Conservation (phyloP, 78 protist species). For the Polysphondylium violaceum region DNA sequence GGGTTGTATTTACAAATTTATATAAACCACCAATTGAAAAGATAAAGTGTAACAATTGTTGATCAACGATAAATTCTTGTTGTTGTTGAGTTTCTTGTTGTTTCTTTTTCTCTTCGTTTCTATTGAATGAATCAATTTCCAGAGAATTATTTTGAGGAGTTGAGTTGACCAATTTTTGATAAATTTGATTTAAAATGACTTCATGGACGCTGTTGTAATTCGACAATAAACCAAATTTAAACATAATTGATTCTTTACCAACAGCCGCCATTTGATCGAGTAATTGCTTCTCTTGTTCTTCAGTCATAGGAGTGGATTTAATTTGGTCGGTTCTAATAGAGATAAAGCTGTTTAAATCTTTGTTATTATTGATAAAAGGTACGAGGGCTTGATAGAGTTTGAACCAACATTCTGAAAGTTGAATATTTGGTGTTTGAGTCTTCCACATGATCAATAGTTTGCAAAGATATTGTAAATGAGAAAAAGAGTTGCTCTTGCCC, state of each 20-base stretch:
- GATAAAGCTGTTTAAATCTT: constrained; percentile 11
- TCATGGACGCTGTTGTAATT: not conserved
- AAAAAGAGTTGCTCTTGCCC: not conserved
- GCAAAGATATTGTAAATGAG: constrained; percentile 26
- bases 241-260: not conserved
- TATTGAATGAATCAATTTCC: not conserved
- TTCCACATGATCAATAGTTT: constrained; percentile 48
- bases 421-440: not conserved
- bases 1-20: not conserved
- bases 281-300: constrained; percentile 4
- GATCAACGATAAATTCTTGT: constrained; percentile 23
- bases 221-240: constrained; percentile 56
- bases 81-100: not conserved
- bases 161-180: not conserved
- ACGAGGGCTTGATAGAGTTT: constrained; percentile 17
- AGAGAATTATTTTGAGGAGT: not conserved
- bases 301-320: constrained; percentile 12
- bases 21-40: constrained; percentile 23
- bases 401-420: constrained; percentile 54
- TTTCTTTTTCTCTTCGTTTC: not conserved
- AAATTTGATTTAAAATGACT: not conserved
- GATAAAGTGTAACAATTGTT: constrained; percentile 60
- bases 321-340: constrained; percentile 56
- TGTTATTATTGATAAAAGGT: not conserved
- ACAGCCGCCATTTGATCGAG: not conserved